phyloP scores from a whole-genome alignment of 352 stramenopile genomes.

The Pythium phragmitis region DNA sequence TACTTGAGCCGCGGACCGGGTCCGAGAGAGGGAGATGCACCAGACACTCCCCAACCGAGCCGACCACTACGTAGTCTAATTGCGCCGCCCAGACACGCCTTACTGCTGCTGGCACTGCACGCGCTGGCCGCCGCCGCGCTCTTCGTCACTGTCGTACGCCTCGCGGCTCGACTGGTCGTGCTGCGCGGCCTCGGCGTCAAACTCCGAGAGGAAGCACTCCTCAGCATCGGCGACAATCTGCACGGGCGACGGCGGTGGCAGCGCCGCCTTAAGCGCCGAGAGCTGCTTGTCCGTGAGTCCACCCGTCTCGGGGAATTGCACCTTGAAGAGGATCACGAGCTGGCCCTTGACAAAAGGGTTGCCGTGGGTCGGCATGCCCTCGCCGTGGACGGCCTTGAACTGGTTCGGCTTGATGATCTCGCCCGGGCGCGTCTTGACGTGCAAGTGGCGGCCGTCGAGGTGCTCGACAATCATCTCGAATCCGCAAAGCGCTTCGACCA shows the following conservation, averaged over 20 bases:
- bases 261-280: slow-evolving; percentile 57
- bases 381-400: slow-evolving; percentile 93
- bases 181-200: slow-evolving; percentile 91
- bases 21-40: background rate
- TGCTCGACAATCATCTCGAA: slow-evolving; percentile 93
- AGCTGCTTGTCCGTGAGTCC: slow-evolving; percentile 86
- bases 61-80: slow-evolving; percentile 17
- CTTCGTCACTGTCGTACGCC: slow-evolving; percentile 92
- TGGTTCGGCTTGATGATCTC: slow-evolving; percentile 93
- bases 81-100: slow-evolving; percentile 19
- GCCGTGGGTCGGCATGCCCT: slow-evolving; percentile 98
- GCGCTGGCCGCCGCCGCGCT: slow-evolving; percentile 89
- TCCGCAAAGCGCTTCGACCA: slow-evolving; percentile 93
- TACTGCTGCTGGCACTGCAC: slow-evolving; percentile 91
- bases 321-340: slow-evolving; percentile 97
- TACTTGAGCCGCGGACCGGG: slow-evolving; percentile 15
- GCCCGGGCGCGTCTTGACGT: slow-evolving; percentile 91
- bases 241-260: slow-evolving; percentile 56
- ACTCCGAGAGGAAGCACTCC: slow-evolving; percentile 89
- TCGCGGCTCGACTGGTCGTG: slow-evolving; percentile 68
- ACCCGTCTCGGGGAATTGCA: slow-evolving; percentile 94
- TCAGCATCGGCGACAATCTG: slow-evolving; percentile 53
- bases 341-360: slow-evolving; percentile 98
- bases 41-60: background rate
- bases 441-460: slow-evolving; percentile 89